phyloP scores from a whole-genome alignment of 139 green algal genomes.

The Marvania coccoides region DNA sequence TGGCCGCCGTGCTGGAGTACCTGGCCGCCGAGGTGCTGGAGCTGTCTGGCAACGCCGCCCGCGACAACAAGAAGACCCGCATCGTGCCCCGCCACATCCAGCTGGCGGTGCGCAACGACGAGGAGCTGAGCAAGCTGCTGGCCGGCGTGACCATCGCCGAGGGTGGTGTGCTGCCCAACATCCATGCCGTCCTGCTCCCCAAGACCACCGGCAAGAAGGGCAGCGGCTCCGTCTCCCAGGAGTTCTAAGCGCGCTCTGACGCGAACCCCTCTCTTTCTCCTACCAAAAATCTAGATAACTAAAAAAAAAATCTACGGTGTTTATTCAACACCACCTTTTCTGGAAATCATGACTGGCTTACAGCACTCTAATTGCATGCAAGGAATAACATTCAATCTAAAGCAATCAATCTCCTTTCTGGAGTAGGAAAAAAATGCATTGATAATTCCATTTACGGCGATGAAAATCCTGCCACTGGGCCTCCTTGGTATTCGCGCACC shows the following conservation, averaged over 20 bases:
- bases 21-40: conserved; percentile 63
- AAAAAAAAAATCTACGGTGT: conserved; percentile 29
- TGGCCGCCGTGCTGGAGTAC: conserved; percentile 80
- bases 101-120: conserved; percentile 87
- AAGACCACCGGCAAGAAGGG: conserved; percentile 79
- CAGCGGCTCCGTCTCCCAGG: conserved; percentile 13
- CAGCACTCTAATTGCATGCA: no score
- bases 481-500: no score
- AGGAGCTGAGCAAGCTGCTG: conserved; percentile 92
- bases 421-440: no score
- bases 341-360: no score
- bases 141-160: conserved; percentile 69
- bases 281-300: background rate
- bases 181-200: conserved; percentile 79
- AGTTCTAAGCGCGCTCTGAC: background rate
- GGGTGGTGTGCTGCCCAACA: conserved; percentile 82
- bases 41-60: conserved; percentile 52
- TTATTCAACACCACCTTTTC: conserved; percentile 37
- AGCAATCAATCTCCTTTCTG: no score
- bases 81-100: conserved; percentile 86
- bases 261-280: background rate
- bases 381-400: no score
- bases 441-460: no score
- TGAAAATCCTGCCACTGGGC: no score
- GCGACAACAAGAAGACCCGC: conserved; percentile 93